phyloP scores from a whole-genome alignment of 208 protist species.

The Trypanosoma cruzi region DNA sequence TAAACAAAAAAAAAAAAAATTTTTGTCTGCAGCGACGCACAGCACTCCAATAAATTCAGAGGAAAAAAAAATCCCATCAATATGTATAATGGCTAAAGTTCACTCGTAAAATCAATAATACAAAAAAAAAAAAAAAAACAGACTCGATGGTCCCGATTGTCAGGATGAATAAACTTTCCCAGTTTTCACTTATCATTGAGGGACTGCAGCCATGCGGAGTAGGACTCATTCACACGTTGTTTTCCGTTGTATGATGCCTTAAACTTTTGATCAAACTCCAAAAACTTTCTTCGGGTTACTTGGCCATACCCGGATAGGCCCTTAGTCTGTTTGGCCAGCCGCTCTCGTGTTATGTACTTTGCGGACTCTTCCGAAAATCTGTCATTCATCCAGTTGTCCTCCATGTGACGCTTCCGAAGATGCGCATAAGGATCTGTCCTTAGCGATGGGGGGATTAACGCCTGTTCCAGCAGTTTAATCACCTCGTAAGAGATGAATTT shows the following conservation, averaged over 20 bases:
- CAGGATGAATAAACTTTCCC: not conserved
- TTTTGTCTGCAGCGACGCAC: too few species aligned
- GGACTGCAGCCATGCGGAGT: conserved; percentile 81
- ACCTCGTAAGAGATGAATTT: conserved; percentile 91
- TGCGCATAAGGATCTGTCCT: conserved; percentile 84
- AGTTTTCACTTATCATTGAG: conserved; percentile 12
- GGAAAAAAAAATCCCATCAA: too few species aligned
- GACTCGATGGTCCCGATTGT: not conserved
- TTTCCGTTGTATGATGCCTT: conserved; percentile 56
- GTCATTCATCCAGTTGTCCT: conserved; percentile 93
- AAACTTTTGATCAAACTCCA: conserved; percentile 80
- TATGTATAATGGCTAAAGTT: not conserved
- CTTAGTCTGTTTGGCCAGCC: conserved; percentile 80
- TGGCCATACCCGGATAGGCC: conserved; percentile 77
- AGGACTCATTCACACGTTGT: conserved; percentile 77
- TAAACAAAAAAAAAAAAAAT: conserved; percentile 10
- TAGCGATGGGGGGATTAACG: conserved; percentile 82
- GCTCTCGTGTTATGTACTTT: conserved; percentile 68
- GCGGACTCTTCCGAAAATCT: conserved; percentile 83
- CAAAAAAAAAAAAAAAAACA: conserved; percentile 3
- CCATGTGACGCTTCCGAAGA: conserved; percentile 88
- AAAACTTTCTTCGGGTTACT: conserved; percentile 69
- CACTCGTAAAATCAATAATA: not conserved
- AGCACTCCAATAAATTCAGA: too few species aligned
- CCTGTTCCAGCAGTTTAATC: conserved; percentile 80